Evolutionary conservation across 345 rosid genomes (phyloP), one percentile per base, ranked within the genome.

Genomic region (Rubroshorea leprosula): DNA sequence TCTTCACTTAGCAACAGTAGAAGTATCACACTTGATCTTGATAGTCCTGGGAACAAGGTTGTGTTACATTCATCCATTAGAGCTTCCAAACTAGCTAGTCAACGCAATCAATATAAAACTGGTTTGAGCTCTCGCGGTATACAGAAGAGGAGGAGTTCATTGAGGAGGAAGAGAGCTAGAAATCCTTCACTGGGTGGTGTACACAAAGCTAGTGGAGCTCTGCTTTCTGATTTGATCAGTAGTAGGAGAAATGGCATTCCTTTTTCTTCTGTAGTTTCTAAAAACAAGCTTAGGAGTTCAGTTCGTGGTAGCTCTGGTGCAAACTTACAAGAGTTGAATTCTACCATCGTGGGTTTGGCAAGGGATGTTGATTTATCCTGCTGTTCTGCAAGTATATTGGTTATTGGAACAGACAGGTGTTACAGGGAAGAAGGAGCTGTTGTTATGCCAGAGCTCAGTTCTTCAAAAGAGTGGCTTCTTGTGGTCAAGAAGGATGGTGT

Each of bases 121-220:
- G 69, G 70, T 38, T 19, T 77, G 54, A 82, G 73, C 64, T 77
- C 84, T 49, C 82, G 85, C 16, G 73, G 89, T 58, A 67, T 87
- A 51, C 92, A 70, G 55, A 89, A 81, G 80, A 77, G 87, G 62
- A 79, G 96, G 73, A 94, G 95, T 56, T 81, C 93, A 0, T 51
- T 80, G 23, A 81, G 82, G n/a, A n/a, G n/a, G n/a, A 35, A 73
- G 74, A 79, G 84, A 75, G 76, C 82, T 20, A 80, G 89, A 60
- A 83, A 76, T 74, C 72, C 77, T 63, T 64, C 78, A 2, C 51
- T 68, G 17, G 54, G 54, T 24, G 70, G 80, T 46, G 20, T 57
- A 25, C 85, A 82, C 64, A 80, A 74, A 68, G 68, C 78, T 57
- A 79, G 67, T 65, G 92, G 88, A 50, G 61, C 80, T 20, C 51